These are phyloP conservation scores for Leishmania turanica DNA, from an alignment of 208 protist genomes.

Conservation along the genomic window DNA sequence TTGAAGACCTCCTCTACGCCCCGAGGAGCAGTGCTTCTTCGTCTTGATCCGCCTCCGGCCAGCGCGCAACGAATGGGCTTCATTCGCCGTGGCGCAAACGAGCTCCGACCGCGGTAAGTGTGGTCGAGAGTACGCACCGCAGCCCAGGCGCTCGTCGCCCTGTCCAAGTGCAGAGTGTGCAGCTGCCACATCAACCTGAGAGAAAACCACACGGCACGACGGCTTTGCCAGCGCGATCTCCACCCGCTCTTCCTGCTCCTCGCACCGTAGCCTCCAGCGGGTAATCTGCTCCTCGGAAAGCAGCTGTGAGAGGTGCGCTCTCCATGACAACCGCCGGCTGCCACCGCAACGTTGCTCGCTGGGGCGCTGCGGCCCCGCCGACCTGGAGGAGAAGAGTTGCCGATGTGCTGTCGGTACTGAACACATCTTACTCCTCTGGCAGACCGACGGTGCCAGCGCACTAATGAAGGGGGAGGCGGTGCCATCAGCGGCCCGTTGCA, in stretches of 20 bases:
- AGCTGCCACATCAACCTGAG: background rate
- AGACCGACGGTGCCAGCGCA: background rate
- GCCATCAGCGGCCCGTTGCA: slow-evolving; percentile 1
- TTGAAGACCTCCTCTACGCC: background rate
- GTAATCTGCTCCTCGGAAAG: slow-evolving; percentile 20
- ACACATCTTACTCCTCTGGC: background rate
- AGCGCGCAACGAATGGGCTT: background rate
- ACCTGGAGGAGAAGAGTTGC: background rate
- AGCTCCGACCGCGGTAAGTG: background rate
- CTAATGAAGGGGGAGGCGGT: background rate
- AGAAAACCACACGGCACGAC: background rate
- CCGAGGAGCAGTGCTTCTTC: background rate
- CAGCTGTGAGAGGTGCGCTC: background rate
- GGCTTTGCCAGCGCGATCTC: slow-evolving; percentile 18
- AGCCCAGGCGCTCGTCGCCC: background rate
- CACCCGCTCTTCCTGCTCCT: slow-evolving; percentile 26
- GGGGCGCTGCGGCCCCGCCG: background rate
- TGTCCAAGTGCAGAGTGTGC: background rate
- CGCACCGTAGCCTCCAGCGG: slow-evolving; percentile 19
- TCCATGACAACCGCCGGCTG: background rate
- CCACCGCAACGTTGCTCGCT: background rate
- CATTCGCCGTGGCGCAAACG: background rate
- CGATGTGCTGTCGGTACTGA: background rate
- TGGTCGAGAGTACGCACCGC: background rate
- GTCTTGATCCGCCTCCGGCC: background rate